Evolutionary conservation across 2,329 filamentous ascomycete species (phyloP).

Genomic region (Scopulariopsis brevicaulis): DNA sequence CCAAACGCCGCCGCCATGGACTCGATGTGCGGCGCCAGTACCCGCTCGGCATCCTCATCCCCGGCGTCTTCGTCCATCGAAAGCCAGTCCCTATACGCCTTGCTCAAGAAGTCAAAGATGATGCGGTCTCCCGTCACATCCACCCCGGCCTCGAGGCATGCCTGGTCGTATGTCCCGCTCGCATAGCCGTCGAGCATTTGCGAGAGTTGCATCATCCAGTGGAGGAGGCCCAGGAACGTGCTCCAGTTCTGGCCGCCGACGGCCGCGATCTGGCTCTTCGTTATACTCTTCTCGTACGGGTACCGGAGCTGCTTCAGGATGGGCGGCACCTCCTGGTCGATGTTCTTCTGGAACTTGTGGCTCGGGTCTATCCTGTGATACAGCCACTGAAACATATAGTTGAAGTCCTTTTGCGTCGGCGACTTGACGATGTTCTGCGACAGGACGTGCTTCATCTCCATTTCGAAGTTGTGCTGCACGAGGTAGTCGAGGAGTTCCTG

Average conservation of each 20-base stretch:
- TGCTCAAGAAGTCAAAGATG: conserved; percentile 84
- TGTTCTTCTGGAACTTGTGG: conserved; percentile 86
- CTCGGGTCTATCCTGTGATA: conserved; percentile 93
- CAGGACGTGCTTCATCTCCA: conserved; percentile 94
- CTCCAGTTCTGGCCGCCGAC: conserved; percentile 97
- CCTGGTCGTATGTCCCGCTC: conserved; percentile 73
- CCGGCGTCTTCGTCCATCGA: conserved; percentile 81
- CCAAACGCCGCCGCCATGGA: conserved; percentile 85
- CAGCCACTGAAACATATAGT: conserved; percentile 94
- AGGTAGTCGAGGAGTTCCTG: conserved; percentile 89
- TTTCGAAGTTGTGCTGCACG: conserved; percentile 87
- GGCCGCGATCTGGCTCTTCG: conserved; percentile 88
- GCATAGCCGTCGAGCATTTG: conserved; percentile 85
- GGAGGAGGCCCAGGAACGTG: conserved; percentile 82
- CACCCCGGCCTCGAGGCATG: conserved; percentile 75
- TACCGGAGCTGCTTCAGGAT: conserved; percentile 90
- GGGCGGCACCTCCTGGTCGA: conserved; percentile 88
- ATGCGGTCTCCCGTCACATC: conserved; percentile 86
- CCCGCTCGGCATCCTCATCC: conserved; percentile 70
- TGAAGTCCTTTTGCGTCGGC: conserved; percentile 97
- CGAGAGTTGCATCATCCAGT: conserved; percentile 98
- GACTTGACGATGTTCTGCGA: conserved; percentile 84
- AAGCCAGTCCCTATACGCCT: conserved; percentile 88
- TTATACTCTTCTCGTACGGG: conserved; percentile 90
- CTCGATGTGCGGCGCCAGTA: conserved; percentile 74